Percentiles rank a stretch among this genome's conserved stretches.
These are phyloP conservation scores for Mucor plumbeus DNA, from an alignment of 371 early-diverging fungal species.

Conservation along the genomic window DNA sequence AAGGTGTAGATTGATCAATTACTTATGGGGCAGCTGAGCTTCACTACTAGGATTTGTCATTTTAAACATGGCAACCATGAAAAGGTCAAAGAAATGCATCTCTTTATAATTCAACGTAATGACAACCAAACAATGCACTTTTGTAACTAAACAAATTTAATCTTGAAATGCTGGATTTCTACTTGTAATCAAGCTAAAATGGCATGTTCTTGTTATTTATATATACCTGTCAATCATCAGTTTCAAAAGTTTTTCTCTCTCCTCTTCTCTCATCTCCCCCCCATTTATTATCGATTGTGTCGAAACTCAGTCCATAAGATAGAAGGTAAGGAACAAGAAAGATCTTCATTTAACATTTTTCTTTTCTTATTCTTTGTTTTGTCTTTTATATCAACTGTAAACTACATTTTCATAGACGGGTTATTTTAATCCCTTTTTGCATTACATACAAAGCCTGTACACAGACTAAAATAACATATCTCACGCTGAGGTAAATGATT, in stretches of 20 bases:
- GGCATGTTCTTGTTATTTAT: no score
- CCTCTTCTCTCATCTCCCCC: background rate
- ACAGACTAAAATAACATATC: background rate
- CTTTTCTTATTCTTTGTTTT: background rate
- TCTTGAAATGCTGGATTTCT: no score
- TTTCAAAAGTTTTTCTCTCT: background rate
- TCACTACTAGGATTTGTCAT: no score
- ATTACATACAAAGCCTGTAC: background rate
- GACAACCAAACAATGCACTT: no score
- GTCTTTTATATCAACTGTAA: background rate
- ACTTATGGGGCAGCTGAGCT: no score
- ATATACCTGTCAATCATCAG: no score
- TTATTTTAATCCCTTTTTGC: background rate
- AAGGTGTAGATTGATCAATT: no score
- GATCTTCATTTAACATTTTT: background rate
- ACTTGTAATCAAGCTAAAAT: no score
- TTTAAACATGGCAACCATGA: no score
- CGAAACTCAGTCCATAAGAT: background rate
- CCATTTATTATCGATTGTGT: background rate
- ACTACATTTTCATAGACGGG: background rate
- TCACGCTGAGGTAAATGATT: conserved; percentile 2
- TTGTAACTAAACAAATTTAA: no score
- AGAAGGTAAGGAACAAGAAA: background rate
- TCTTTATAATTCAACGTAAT: no score
- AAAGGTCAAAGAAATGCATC: no score